Evolutionary conservation across 2,329 filamentous ascomycete genomes (phyloP).

Genomic region (Colletotrichum higginsianum): DNA sequence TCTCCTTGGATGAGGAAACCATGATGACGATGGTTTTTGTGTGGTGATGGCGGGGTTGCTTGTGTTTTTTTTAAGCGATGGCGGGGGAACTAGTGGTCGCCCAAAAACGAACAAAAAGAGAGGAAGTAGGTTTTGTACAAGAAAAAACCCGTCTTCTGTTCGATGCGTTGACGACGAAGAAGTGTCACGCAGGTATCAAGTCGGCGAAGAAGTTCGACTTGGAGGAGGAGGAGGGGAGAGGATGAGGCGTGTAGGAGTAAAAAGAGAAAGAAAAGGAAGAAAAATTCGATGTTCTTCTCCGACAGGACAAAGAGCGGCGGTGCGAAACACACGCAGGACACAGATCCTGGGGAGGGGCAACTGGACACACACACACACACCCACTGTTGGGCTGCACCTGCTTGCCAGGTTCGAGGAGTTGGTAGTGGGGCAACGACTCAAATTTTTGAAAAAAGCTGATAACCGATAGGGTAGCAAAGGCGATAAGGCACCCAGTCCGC

Average conservation of each 20-base stretch:
- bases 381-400: background rate
- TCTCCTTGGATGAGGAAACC: slow-evolving; percentile 78
- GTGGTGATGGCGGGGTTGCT: slow-evolving; percentile 40
- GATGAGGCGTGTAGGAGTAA: slow-evolving; percentile 33
- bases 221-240: background rate
- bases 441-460: slow-evolving; percentile 40
- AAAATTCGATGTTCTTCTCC: slow-evolving; percentile 30
- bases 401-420: slow-evolving; percentile 6
- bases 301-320: slow-evolving; percentile 39
- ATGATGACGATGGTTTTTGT: slow-evolving; percentile 61
- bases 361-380: slow-evolving; percentile 22
- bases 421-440: slow-evolving; percentile 29
- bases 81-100: slow-evolving; percentile 38
- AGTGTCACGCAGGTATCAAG: slow-evolving; percentile 37
- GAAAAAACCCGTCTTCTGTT: slow-evolving; percentile 1
- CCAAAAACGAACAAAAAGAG: slow-evolving; percentile 23
- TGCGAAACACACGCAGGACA: slow-evolving; percentile 31
- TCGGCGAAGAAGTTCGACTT: slow-evolving; percentile 40
- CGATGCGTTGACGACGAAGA: slow-evolving; percentile 28
- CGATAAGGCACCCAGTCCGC: slow-evolving; percentile 36
- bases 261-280: slow-evolving; percentile 27
- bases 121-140: slow-evolving; percentile 5
- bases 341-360: slow-evolving; percentile 33
- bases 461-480: slow-evolving; percentile 39
- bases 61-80: slow-evolving; percentile 40